These are phyloP conservation scores for Pleurotus tuoliensis DNA, from an alignment of 768 basidiomycete genomes.

Conservation along the genomic window DNA sequence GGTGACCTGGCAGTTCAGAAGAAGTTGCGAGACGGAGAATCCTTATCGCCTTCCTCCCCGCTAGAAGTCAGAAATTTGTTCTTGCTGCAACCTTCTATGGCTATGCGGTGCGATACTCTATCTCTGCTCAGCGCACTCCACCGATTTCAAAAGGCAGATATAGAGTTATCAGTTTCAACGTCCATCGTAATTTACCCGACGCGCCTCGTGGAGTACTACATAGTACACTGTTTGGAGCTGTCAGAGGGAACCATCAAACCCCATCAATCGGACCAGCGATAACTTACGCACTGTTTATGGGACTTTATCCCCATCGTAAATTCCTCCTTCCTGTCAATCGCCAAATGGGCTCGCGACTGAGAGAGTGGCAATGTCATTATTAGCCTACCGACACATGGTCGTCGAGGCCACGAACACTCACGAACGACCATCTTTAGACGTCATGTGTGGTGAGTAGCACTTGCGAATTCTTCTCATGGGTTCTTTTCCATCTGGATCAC, in stretches of 20 bases:
- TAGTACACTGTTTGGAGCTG: not conserved
- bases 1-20: too few relatives aligned
- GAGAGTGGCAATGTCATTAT: not conserved
- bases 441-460: not conserved
- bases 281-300: not conserved
- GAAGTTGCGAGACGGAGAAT: too few relatives aligned
- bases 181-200: too few relatives aligned
- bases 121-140: too few relatives aligned
- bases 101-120: too few relatives aligned
- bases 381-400: too few relatives aligned
- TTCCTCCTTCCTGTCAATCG: not conserved
- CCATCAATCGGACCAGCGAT: not conserved
- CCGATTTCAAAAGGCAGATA: too few relatives aligned
- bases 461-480: not conserved
- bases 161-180: too few relatives aligned
- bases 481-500: not conserved
- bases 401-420: not conserved
- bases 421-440: not conserved
- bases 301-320: not conserved
- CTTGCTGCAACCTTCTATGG: too few relatives aligned
- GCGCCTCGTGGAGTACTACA: too few relatives aligned
- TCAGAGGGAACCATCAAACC: not conserved
- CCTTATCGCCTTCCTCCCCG: too few relatives aligned
- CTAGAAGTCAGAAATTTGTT: too few relatives aligned
- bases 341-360: not conserved